Evolutionary conservation across 2,329 filamentous ascomycete genomes (phyloP).

Genomic region (Sporothrix luriei): DNA sequence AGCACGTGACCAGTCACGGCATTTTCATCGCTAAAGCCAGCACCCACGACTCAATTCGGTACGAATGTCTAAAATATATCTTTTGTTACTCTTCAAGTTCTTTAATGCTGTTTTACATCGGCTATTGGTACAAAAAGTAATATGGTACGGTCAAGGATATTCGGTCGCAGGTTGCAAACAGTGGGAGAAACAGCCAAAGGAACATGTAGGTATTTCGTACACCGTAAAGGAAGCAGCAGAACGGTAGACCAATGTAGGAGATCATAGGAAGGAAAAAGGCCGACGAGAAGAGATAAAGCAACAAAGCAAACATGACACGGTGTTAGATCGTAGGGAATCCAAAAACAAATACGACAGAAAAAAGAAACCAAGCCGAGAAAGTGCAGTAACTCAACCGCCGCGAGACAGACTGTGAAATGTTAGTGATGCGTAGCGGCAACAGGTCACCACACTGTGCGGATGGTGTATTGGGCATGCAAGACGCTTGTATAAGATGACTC

Average conservation of each 20-base stretch:
- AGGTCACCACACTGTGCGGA: too few relatives aligned
- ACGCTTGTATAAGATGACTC: conserved; percentile 7
- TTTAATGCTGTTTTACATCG: too few relatives aligned
- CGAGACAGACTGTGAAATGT: conserved; percentile 26
- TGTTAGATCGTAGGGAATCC: neutral
- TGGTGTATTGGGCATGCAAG: too few relatives aligned
- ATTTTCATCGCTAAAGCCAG: too few relatives aligned
- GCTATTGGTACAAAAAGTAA: neutral
- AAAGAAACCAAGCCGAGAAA: neutral
- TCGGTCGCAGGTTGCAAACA: neutral
- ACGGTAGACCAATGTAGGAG: neutral
- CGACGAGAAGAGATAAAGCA: neutral
- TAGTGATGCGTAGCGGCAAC: neutral
- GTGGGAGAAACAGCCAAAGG: neutral
- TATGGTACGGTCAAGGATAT: too few relatives aligned
- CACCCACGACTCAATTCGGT: too few relatives aligned
- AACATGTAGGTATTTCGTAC: neutral
- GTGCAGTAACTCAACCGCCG: conserved; percentile 10
- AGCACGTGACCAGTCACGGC: conserved; percentile 30
- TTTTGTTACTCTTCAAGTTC: too few relatives aligned
- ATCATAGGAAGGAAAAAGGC: neutral
- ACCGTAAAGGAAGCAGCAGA: neutral
- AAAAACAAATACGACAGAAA: neutral
- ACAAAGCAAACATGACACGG: too few relatives aligned
- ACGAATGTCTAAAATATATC: too few relatives aligned